Conservation (phyloP, 441 rosid species). For the Euphorbia celastroides region DNA sequence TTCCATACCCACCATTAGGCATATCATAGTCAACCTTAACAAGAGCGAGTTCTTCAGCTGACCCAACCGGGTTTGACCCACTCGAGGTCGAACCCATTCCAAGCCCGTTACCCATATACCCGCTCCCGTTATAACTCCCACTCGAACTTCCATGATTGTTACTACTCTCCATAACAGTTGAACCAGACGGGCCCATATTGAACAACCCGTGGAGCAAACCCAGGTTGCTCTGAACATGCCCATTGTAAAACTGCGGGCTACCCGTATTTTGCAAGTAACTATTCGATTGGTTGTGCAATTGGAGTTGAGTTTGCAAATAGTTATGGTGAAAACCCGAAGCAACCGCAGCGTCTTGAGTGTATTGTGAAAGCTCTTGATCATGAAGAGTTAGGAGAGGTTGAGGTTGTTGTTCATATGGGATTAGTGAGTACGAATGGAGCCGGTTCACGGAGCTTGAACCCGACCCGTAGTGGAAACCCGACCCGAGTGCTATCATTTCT, state of each 20-base stretch:
- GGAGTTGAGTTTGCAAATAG: slow-evolving; percentile 71
- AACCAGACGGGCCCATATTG: slow-evolving; percentile 35
- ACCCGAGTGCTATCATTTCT: slow-evolving; percentile 75
- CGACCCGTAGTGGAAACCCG: slow-evolving; percentile 56
- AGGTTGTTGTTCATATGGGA: slow-evolving; percentile 60
- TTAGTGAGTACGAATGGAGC: slow-evolving; percentile 52
- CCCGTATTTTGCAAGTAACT: slow-evolving; percentile 39
- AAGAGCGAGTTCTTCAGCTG: slow-evolving; percentile 49
- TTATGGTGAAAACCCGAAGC: slow-evolving; percentile 45
- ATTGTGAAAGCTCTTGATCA: slow-evolving; percentile 60
- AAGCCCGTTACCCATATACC: slow-evolving; percentile 50
- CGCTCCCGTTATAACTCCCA: slow-evolving; percentile 50
- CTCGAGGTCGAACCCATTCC: slow-evolving; percentile 49
- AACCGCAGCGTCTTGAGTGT: slow-evolving; percentile 34
- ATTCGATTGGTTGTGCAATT: slow-evolving; percentile 56
- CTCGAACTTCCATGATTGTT: slow-evolving; percentile 41
- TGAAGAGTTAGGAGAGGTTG: slow-evolving; percentile 63
- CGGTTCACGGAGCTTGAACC: slow-evolving; percentile 45
- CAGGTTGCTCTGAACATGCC: slow-evolving; percentile 62
- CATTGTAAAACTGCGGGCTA: slow-evolving; percentile 53
- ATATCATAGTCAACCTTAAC: slow-evolving; percentile 89
- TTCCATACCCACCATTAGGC: slow-evolving; percentile 56
- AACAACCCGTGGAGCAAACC: slow-evolving; percentile 67
- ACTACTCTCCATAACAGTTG: slow-evolving; percentile 42
- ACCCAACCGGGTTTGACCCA: slow-evolving; percentile 31